Base-by-base conservation (phyloP, 2,329 filamentous ascomycete species). In the Botrytis byssoidea region DNA sequence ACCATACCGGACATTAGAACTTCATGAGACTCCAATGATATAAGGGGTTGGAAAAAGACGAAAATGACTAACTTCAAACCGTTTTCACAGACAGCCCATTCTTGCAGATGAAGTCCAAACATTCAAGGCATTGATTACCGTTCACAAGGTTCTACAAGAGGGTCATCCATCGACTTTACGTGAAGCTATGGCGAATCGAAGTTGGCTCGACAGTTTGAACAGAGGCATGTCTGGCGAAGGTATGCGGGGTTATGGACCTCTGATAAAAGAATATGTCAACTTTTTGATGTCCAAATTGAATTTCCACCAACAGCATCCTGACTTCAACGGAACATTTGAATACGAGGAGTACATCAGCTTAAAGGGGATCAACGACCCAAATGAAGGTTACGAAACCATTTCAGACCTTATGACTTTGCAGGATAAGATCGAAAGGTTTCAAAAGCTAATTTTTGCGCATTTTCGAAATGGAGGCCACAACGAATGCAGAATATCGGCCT, bases 341-440 rank as follows among this genome's bases (percentile, higher is more conserved):
- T 99, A 99, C 81, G 95, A 98, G 85, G 96, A 99, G 82, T 99
- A 99, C 83, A 95, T 98, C 82, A 97, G 94, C 81, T 86, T 99
- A 82, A 98, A 97, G 85, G 94, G 94, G 42, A 98, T 97, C 85
- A 98, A 98, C 83, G 96, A 99, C 83, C 96, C 96, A 6, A 98
- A 99, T 81, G 96, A 99, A 85, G 96, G 96, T 81, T 95, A 91
- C 82, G 96, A 99, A 86, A 98, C 95, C 37, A 98, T 99, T 79
- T 93, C 92, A 77, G 96, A 99, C 83, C 88, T 99, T 72, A 98
- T 98, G 95, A 92, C 91, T 14, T 87, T 99, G 74, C 96, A 99
- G 82, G 96, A 99, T 83, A 95, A 97, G 86, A 99, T 99, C 78
- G 96, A 99, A 83, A 92, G 94, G 77, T 98, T 99, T 84, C 96